Evolutionary conservation across 805 yeast species (phyloP), one percentile per base, ranked within the genome.

Genomic region (Sugiyamaella marilandica): DNA sequence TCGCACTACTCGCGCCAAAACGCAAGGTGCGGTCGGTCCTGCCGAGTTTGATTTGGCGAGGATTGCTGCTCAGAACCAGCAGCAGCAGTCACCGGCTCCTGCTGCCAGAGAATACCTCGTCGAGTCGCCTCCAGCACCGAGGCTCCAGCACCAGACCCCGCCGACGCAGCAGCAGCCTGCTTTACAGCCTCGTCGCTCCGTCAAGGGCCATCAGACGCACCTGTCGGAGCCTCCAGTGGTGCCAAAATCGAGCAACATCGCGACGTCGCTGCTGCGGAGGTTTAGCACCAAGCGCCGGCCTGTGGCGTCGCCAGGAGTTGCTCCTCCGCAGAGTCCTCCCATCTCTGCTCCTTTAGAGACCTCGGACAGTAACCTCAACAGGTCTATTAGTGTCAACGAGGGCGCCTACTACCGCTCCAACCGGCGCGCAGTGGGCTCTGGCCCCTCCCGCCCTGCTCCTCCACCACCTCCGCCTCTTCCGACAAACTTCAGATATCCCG

Each of bases 381-480:
- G 61, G 9, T 55, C 59, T 5, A 55, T 57, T 2, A 51, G 56
- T n/a, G 59, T 57, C 18, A 46, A 54, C 47, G 61, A 58, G 26
- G 54, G 57, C 41, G 37, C 59, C 11, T 50, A 57, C 21, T 34
- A 41, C 24, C 45, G 53, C 35, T 51, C 46, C 37, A 54, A 39
- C 48, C 41, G 55, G 53, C 31, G 47, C 53, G 16, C 53, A 68
- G 45, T 75, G 5, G 46, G 41, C 7, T 50, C 44, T 21, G 55
- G 57, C 10, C 31, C 34, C 10, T 18, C 41, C 4, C 46, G 51
- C 5, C 39, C 52, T 1, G 41, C 54, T n/a, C 47, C 55, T 11
- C 49, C 53, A 4, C 59, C 59, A 2, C 58, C 54, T 10, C 51
- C 52, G n/a, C 59, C 59, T 1, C 26, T 47, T 18, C 55, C 55